Percentiles rank a stretch among this genome's conserved stretches.
Evolutionary conservation across 345 rosid species (phyloP).

Genomic region (Gossypium raimondii): DNA sequence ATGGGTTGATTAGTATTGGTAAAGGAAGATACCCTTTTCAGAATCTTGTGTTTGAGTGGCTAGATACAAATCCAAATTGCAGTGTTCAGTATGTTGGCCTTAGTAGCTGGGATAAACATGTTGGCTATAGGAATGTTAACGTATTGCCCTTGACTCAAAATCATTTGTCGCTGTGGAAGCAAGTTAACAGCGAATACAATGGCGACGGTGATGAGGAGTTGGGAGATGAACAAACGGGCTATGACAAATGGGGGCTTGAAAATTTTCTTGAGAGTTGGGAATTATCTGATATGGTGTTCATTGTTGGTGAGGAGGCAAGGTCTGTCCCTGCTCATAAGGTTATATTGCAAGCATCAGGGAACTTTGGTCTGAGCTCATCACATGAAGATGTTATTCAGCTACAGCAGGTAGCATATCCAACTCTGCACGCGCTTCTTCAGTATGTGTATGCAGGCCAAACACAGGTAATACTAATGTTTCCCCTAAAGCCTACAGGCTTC

Average conservation of each 20-base stretch:
- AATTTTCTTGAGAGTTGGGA: constrained; percentile 85
- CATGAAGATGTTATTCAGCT: constrained; percentile 46
- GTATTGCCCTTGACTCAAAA: constrained; percentile 78
- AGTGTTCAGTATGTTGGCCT: constrained; percentile 78
- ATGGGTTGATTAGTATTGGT: constrained; percentile 85
- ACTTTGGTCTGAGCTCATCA: constrained; percentile 46
- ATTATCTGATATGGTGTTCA: constrained; percentile 61
- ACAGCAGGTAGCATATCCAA: constrained; percentile 44
- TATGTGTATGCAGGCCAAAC: constrained; percentile 70
- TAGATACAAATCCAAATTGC: constrained; percentile 78
- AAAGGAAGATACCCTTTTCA: constrained; percentile 95
- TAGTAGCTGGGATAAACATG: constrained; percentile 97
- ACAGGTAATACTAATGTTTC: constrained; percentile 42
- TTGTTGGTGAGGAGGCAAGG: constrained; percentile 62
- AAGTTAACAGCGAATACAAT: constrained; percentile 55
- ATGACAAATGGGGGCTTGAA: constrained; percentile 77
- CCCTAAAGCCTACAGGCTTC: not conserved
- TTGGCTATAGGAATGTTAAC: constrained; percentile 87
- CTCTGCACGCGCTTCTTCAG: constrained; percentile 75
- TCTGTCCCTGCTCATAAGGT: constrained; percentile 82
- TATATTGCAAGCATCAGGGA: constrained; percentile 79
- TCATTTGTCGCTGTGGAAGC: constrained; percentile 81
- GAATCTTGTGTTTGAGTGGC: constrained; percentile 87
- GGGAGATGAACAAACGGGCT: constrained; percentile 36
- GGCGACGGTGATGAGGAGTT: constrained; percentile 48